Base-by-base conservation (phyloP, 305 asterid genomes). In the Coffea humblotiana region DNA sequence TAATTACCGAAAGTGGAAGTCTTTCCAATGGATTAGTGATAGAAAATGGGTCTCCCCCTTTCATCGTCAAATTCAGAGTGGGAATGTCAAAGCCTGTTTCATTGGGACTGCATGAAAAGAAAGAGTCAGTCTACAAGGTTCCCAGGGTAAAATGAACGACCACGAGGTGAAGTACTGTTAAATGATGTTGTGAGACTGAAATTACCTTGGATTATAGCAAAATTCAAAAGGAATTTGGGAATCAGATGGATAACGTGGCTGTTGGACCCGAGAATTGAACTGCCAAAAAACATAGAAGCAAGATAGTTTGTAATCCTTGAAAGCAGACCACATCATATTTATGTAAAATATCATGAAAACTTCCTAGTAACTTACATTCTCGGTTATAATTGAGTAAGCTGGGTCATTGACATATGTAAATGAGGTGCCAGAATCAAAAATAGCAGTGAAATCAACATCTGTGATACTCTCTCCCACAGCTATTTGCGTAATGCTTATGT, bases 341-440 rank as follows among this genome's bases (percentile, higher is more conserved):
- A 18, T 29, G 10, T 3, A 7, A 32, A 32, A 70, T 63, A 43
- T 25, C 67, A 68, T 32, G 74, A 75, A 27, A 54, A 54, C 14
- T 69, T 35, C 10, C n/a, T 9, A 29, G 7, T 54, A 68, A 77
- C 99, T 91, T 88, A 95, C 99, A 48, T 84, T 82, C 61, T 88
- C 82, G 29, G 85, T 83, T 74, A 95, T 86, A 78, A 85, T 78
- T 6, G 94, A 81, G 88, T 90, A 94, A 75, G 96, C 91, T 15
- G 98, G 97, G 69, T 92, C 92, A 43, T 87, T 91, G 88, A 96
- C 80, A 86, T 92, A 94, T 14, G 98, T 90, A 76, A 93, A 96
- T 27, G 99, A 96, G 72, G 98, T 94, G 79, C 98, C 98, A 8
- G 98, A 88, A 90, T 94, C 99, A 19, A 96, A 93, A 67, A 94